Percentiles rank a stretch among this genome's conserved stretches.
Evolutionary conservation across 1,284 basidiomycete species (phyloP).

Genomic region (Singerocomus inundabilis): DNA sequence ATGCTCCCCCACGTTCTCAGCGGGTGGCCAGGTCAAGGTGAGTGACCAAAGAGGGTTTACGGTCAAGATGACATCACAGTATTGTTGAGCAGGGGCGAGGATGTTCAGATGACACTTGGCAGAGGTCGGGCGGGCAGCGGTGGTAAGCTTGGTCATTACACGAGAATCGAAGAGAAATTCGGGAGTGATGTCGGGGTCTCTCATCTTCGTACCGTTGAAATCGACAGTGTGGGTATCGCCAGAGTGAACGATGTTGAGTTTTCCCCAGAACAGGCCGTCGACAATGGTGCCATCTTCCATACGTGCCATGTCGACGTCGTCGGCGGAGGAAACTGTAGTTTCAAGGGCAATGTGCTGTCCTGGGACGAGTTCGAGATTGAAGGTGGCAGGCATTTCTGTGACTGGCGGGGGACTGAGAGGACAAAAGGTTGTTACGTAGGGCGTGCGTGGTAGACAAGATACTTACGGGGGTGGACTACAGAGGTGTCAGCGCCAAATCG

Average conservation of each 20-base stretch:
- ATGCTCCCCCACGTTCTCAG: constrained; percentile 61
- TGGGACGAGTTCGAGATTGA: constrained; percentile 73
- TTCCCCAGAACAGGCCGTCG: constrained; percentile 81
- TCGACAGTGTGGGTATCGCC: constrained; percentile 76
- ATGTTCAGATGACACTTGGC: constrained; percentile 75
- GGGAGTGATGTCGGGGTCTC: constrained; percentile 55
- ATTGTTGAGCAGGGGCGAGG: constrained; percentile 65
- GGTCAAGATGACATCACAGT: constrained; percentile 70
- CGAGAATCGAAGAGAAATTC: constrained; percentile 73
- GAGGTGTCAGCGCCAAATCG: constrained; percentile 13
- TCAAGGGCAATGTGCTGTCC: constrained; percentile 75
- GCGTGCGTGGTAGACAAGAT: background rate
- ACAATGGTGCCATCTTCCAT: constrained; percentile 84
- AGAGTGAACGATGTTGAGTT: constrained; percentile 73
- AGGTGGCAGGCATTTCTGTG: constrained; percentile 80
- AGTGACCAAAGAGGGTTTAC: constrained; percentile 71
- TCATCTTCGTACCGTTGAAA: constrained; percentile 71
- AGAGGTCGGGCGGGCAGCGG: constrained; percentile 64
- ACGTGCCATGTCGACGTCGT: constrained; percentile 80
- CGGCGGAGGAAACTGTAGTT: constrained; percentile 66
- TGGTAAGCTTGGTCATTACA: constrained; percentile 68
- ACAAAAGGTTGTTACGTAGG: constrained; percentile 3
- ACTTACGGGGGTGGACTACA: constrained; percentile 69
- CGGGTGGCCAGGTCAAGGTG: constrained; percentile 70
- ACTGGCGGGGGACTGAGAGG: constrained; percentile 68